A percentile compares a stretch with the other conserved stretches of the same genome.
phyloP scores from a whole-genome alignment of 306 rosid genomes.

The Dryas octopetala region DNA sequence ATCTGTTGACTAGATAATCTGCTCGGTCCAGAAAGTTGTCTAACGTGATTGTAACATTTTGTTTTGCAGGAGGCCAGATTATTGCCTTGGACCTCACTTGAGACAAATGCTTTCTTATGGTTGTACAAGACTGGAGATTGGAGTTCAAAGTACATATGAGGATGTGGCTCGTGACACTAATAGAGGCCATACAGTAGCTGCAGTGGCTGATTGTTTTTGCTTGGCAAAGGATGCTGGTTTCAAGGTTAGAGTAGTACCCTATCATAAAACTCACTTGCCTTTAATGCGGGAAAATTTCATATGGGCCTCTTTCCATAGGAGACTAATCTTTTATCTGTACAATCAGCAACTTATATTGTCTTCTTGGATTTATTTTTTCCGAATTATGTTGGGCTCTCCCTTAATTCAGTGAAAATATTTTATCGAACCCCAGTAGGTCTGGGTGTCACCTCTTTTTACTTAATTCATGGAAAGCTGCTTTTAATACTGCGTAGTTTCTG shows the following conservation, averaged over 20 bases:
- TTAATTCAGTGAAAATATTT: not conserved
- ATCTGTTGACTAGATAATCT: not conserved
- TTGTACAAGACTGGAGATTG: constrained; percentile 91
- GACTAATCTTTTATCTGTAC: not conserved
- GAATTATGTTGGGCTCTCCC: not conserved
- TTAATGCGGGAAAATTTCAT: not conserved
- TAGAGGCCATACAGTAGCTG: constrained; percentile 96
- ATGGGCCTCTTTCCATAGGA: not conserved
- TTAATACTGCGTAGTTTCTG: not conserved
- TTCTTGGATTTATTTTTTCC: not conserved
- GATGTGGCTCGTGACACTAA: constrained; percentile 98
- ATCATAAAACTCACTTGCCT: not conserved
- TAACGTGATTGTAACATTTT: not conserved
- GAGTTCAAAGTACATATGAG: constrained; percentile 98
- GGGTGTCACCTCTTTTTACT: not conserved
- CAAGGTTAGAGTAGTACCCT: constrained; percentile 53
- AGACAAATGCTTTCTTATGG: constrained; percentile 97
- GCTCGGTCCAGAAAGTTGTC: not conserved
- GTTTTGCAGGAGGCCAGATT: constrained; percentile 89
- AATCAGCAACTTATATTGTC: not conserved
- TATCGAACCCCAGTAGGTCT: not conserved
- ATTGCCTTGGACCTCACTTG: constrained; percentile 98
- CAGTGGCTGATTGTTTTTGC: constrained; percentile 95
- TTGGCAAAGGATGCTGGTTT: constrained; percentile 98
- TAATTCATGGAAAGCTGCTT: not conserved